A percentile compares a stretch with the other conserved stretches of the same genome.
phyloP scores from a whole-genome alignment of 202 grass and related monocot species.

The Schoenoplectus triqueter region DNA sequence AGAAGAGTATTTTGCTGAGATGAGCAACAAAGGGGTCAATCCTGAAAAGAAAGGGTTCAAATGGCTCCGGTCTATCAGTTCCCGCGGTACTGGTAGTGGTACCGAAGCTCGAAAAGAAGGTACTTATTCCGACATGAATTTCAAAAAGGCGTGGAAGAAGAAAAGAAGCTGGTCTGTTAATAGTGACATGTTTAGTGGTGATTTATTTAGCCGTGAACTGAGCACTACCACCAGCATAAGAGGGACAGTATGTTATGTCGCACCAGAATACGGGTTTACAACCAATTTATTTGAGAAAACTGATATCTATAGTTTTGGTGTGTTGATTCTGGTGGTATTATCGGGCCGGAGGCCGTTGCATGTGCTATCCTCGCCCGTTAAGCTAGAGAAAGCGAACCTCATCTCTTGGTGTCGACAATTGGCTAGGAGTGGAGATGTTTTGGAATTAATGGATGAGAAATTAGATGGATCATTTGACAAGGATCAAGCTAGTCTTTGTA shows the following conservation, averaged over 20 bases:
- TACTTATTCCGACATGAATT: slow-evolving; percentile 45
- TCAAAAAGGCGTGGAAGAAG: slow-evolving; percentile 52
- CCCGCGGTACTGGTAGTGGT: slow-evolving; percentile 29
- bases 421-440: slow-evolving; percentile 64
- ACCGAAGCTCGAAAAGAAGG: slow-evolving; percentile 11
- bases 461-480: slow-evolving; percentile 58
- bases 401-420: slow-evolving; percentile 86
- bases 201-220: slow-evolving; percentile 78
- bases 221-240: slow-evolving; percentile 97
- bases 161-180: slow-evolving; percentile 61
- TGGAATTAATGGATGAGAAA: slow-evolving; percentile 78
- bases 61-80: slow-evolving; percentile 72
- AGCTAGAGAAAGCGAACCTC: slow-evolving; percentile 87
- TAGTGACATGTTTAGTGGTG: slow-evolving; percentile 51
- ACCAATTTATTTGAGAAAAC: slow-evolving; percentile 58
- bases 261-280: slow-evolving; percentile 62
- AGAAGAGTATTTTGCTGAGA: slow-evolving; percentile 94
- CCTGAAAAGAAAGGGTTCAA: slow-evolving; percentile 47
- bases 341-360: slow-evolving; percentile 84
- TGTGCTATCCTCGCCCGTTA: slow-evolving; percentile 85
- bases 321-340: slow-evolving; percentile 79
- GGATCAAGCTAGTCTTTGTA: slow-evolving; percentile 65
- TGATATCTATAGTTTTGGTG: slow-evolving; percentile 81
- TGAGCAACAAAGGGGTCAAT: slow-evolving; percentile 69
- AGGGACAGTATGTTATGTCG: slow-evolving; percentile 93